Conservation (phyloP, 495 filamentous ascomycete genomes). For the Penicillium mononematosum region DNA sequence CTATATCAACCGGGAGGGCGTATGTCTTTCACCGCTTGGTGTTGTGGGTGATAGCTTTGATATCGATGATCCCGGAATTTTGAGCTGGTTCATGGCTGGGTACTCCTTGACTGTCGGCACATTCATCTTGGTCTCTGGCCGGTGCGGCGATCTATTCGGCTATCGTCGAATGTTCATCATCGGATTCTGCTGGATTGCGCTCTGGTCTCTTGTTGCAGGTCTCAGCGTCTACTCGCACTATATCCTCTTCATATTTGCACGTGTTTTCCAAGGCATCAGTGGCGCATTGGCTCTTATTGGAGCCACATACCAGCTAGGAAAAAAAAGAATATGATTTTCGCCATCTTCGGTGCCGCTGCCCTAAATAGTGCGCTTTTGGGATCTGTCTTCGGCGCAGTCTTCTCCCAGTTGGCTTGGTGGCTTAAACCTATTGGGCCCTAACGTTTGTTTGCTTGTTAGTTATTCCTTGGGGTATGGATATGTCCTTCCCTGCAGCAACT, state of each 20-base stretch:
- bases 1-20: neutral
- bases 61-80: constrained; percentile 37
- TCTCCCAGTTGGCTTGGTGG: constrained; percentile 59
- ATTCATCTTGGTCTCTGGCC: constrained; percentile 56
- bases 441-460: constrained; percentile 51
- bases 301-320: constrained; percentile 50
- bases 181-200: constrained; percentile 56
- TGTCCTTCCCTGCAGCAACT: constrained; percentile 52
- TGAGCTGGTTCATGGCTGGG: constrained; percentile 56
- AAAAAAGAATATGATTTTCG: constrained; percentile 64
- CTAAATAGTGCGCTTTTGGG: constrained; percentile 56
- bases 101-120: constrained; percentile 62
- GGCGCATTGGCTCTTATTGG: constrained; percentile 64
- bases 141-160: constrained; percentile 59
- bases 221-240: constrained; percentile 48
- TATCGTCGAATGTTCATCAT: constrained; percentile 56
- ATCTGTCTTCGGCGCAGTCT: constrained; percentile 47
- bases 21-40: constrained; percentile 38
- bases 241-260: constrained; percentile 57
- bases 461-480: constrained; percentile 63
- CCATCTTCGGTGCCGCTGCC: constrained; percentile 61
- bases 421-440: constrained; percentile 50
- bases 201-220: constrained; percentile 59
- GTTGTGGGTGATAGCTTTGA: constrained; percentile 48
- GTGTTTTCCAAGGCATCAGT: constrained; percentile 61